Evolutionary conservation across 768 basidiomycete species (phyloP), one percentile per base, ranked within the genome.

Genomic region (Mycena galopus): DNA sequence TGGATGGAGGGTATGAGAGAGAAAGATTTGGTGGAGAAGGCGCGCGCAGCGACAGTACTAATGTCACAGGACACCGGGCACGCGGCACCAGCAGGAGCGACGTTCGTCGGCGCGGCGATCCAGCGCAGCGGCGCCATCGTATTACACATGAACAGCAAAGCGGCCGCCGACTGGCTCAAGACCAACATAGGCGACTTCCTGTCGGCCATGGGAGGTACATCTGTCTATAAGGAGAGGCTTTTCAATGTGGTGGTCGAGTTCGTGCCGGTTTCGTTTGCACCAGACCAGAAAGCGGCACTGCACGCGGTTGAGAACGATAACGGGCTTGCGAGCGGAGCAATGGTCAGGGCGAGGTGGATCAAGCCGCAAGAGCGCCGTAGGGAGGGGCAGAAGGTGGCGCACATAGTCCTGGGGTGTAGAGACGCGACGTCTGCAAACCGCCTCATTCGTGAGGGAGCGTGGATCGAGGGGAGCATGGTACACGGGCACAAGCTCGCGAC

Each of bases 321-420:
- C 23, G 59, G 60, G 21, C 37, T 79, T 1, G 33, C 19, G 10
- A 0, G 29, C 0, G 65, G 69, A 0, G 25, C 47, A 8, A 71
- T 83, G 2, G 39, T 32, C 0, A 30, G n/a, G 1, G 76, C 78
- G 0, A 59, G 68, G 8, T 84, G 73, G 77, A 77, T 83, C 12
- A 82, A 83, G 51, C 73, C 78, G 0, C 17, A 62, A 0, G 67
- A 76, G 17, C 32, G 63, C 0, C 68, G 79, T 0, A 12, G 14
- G 0, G 35, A 21, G 4, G 65, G 58, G 0, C 84, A 83, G 64
- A 57, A 42, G 8, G 67, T 73, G 0, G 65, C 65, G 16, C 65
- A 67, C 21, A n/a, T 23, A 3, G 19, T 67, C 11, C 23, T 67
- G 14, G 32, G 81, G 0, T 73, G 83, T 37, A 27, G 11, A 5